Evolutionary conservation across 139 green algal species (phyloP).

Genomic region (Astrephomene gubernaculifera): DNA sequence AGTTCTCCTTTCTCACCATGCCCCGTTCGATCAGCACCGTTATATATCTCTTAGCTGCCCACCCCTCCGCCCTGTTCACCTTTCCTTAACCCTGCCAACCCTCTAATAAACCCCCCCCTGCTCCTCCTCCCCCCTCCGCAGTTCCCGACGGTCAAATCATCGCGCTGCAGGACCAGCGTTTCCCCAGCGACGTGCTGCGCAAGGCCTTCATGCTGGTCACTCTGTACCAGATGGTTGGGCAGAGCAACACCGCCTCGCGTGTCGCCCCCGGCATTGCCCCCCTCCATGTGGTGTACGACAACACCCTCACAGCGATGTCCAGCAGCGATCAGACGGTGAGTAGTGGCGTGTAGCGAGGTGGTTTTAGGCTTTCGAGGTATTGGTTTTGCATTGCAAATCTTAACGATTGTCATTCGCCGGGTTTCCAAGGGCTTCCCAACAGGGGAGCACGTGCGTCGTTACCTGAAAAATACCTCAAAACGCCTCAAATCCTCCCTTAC

Average conservation of each 20-base stretch:
- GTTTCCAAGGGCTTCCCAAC: too few species aligned
- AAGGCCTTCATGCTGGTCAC: not conserved
- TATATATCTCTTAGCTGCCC: not conserved
- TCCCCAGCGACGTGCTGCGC: not conserved
- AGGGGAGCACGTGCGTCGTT: not conserved
- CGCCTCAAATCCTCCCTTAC: not conserved
- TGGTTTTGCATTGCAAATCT: too few species aligned
- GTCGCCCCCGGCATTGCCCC: not conserved
- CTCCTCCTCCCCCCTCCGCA: not conserved
- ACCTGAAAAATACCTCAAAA: not conserved
- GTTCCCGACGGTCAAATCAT: not conserved
- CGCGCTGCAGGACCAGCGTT: not conserved
- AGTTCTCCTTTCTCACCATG: too few species aligned
- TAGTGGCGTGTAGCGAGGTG: not conserved
- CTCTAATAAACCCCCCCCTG: not conserved
- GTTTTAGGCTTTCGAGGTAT: not conserved
- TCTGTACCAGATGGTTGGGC: not conserved
- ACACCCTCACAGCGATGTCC: not conserved
- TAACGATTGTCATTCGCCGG: not conserved
- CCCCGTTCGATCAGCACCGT: too few species aligned
- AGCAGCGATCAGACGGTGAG: not conserved
- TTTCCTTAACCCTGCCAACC: not conserved
- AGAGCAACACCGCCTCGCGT: not conserved
- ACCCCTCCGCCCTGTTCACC: not conserved
- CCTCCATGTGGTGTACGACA: slow-evolving; percentile 5